These are phyloP conservation scores for Phytophthora lateralis DNA, from an alignment of 352 stramenopile genomes.

Conservation along the genomic window DNA sequence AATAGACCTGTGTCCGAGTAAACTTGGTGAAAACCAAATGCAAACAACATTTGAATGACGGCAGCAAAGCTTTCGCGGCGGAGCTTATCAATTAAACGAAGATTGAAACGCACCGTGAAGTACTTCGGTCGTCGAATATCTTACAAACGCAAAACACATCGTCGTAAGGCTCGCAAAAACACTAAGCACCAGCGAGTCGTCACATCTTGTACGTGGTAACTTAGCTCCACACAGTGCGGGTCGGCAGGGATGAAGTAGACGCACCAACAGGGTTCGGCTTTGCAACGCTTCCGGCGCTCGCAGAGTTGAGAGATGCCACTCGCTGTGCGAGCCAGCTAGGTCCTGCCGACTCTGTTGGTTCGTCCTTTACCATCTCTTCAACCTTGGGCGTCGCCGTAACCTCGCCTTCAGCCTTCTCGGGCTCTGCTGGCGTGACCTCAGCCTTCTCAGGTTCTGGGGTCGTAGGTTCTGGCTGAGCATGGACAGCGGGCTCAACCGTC, in stretches of 20 bases:
- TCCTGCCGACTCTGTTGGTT: conserved; percentile 22
- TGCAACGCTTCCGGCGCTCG: conserved; percentile 16
- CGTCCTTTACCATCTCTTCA: conserved; percentile 26
- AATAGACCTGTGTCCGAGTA: conserved; percentile 19
- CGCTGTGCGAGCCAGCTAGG: conserved; percentile 35
- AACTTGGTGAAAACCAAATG: not conserved
- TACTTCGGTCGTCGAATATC: conserved; percentile 35
- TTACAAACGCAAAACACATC: conserved; percentile 40
- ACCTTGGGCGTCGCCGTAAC: conserved; percentile 11
- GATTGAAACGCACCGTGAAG: conserved; percentile 20
- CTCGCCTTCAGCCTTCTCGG: conserved; percentile 19
- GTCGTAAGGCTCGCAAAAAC: conserved; percentile 5
- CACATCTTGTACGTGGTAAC: conserved; percentile 20
- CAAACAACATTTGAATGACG: conserved; percentile 11
- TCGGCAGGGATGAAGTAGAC: conserved; percentile 43
- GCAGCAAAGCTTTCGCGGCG: conserved; percentile 14
- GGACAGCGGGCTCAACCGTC: conserved; percentile 15
- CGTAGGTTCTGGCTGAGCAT: conserved; percentile 12
- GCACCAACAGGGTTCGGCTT: conserved; percentile 28
- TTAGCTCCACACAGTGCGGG: conserved; percentile 65
- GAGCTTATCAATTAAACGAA: conserved; percentile 27
- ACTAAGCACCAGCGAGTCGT: conserved; percentile 6
- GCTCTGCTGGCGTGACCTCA: conserved; percentile 14
- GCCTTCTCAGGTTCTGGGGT: conserved; percentile 9
- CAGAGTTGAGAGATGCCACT: conserved; percentile 35